phyloP scores from a whole-genome alignment of 345 rosid species.

The Noccaea bulbosa region DNA sequence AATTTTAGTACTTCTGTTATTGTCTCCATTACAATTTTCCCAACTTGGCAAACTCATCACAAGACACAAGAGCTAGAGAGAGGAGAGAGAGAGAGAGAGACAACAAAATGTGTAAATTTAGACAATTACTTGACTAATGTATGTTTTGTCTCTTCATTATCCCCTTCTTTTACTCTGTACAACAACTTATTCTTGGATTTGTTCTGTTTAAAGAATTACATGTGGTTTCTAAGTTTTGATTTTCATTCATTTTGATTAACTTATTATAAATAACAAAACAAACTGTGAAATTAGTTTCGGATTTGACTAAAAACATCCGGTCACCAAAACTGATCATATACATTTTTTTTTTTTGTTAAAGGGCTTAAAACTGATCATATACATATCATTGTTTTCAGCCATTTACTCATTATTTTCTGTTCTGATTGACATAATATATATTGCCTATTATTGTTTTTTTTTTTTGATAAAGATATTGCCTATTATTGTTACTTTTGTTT shows the following conservation, averaged over 20 bases:
- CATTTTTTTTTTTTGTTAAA: too few species aligned
- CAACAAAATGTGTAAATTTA: slow-evolving; percentile 36
- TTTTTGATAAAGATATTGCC: too few species aligned
- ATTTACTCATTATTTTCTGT: too few species aligned
- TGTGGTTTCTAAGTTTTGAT: background rate
- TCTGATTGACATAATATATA: too few species aligned
- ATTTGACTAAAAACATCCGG: too few species aligned
- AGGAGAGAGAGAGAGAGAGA: slow-evolving; percentile 25
- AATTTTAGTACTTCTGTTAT: slow-evolving; percentile 46
- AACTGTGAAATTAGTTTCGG: too few species aligned
- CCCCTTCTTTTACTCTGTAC: slow-evolving; percentile 30
- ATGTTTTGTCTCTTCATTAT: slow-evolving; percentile 34
- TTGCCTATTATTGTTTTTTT: too few species aligned
- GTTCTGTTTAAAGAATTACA: slow-evolving; percentile 19
- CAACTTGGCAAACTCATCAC: slow-evolving; percentile 48
- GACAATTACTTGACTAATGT: slow-evolving; percentile 41
- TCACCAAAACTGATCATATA: background rate
- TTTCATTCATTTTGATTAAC: too few species aligned
- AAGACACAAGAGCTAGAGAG: slow-evolving; percentile 41
- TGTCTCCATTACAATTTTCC: slow-evolving; percentile 43
- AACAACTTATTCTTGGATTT: slow-evolving; percentile 31
- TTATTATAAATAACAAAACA: too few species aligned
- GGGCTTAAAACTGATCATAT: too few species aligned
- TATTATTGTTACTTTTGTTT: too few species aligned
- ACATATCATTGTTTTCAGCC: background rate